Percentiles rank a stretch among this genome's conserved stretches.
Conservation (phyloP, 129 eudicot species). For the Calendula officinalis region DNA sequence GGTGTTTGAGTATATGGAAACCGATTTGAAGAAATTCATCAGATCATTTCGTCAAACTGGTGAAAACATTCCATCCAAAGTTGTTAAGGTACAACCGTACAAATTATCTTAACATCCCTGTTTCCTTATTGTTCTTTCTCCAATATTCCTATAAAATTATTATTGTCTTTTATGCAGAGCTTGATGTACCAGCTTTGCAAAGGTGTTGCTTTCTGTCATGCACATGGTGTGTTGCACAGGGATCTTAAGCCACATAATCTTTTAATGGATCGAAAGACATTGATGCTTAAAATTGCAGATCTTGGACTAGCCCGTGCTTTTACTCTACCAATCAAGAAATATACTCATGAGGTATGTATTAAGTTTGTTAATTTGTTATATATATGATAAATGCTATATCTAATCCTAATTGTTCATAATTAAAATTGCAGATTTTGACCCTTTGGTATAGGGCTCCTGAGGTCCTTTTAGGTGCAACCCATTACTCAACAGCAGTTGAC, state of each 20-base stretch:
- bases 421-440: slow-evolving; percentile 64
- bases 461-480: slow-evolving; percentile 89
- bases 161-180: slow-evolving; percentile 39
- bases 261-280: slow-evolving; percentile 75
- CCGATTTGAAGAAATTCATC: slow-evolving; percentile 82
- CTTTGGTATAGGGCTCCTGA: slow-evolving; percentile 98
- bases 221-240: slow-evolving; percentile 79
- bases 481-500: slow-evolving; percentile 90
- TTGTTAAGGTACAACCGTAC: slow-evolving; percentile 45
- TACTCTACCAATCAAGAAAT: slow-evolving; percentile 74
- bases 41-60: slow-evolving; percentile 62
- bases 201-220: slow-evolving; percentile 88
- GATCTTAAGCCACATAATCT: slow-evolving; percentile 97
- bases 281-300: slow-evolving; percentile 83
- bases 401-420: background rate
- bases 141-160: background rate
- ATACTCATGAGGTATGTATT: slow-evolving; percentile 75
- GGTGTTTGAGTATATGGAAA: slow-evolving; percentile 94
- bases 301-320: slow-evolving; percentile 88
- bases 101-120: background rate
- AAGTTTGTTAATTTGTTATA: background rate
- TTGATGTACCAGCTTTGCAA: slow-evolving; percentile 87
- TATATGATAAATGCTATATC: background rate
- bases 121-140: background rate
- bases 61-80: slow-evolving; percentile 41